Percentiles rank a stretch among this genome's conserved stretches.
Evolutionary conservation across 805 yeast species (phyloP).

Genomic region (Grigorovia yakushimaensis): DNA sequence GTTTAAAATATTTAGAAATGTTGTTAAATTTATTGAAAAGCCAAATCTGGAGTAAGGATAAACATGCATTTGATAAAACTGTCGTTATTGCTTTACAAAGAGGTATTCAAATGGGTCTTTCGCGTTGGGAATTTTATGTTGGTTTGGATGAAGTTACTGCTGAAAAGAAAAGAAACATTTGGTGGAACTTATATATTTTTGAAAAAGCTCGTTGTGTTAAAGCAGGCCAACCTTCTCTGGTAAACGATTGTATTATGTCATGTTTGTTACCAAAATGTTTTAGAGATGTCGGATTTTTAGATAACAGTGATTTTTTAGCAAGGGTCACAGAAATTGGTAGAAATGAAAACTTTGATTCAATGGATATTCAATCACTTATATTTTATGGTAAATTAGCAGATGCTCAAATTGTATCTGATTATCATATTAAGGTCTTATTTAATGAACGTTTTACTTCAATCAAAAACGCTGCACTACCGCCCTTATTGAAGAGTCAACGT

Average conservation of each 20-base stretch:
- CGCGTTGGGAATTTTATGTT: constrained; percentile 29
- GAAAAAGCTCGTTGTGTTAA: constrained; percentile 13
- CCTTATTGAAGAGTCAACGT: constrained; percentile 9
- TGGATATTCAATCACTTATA: constrained; percentile 8
- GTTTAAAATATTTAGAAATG: constrained; percentile 21
- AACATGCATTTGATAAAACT: constrained; percentile 15
- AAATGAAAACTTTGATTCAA: constrained; percentile 10
- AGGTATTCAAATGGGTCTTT: constrained; percentile 21
- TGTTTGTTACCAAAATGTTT: constrained; percentile 20
- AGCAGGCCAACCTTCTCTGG: constrained; percentile 16
- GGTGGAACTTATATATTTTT: constrained; percentile 25
- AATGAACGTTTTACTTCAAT: constrained; percentile 22
- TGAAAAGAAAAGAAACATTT: constrained; percentile 20
- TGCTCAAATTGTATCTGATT: constrained; percentile 13
- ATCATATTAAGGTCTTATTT: constrained; percentile 16
- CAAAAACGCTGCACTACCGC: constrained; percentile 18
- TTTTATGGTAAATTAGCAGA: constrained; percentile 17
- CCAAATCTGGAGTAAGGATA: constrained; percentile 21
- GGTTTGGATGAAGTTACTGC: constrained; percentile 25
- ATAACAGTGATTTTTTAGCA: constrained; percentile 13
- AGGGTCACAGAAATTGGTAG: constrained; percentile 8
- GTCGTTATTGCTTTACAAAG: constrained; percentile 16
- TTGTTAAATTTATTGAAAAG: constrained; percentile 16
- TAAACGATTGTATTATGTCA: constrained; percentile 16
- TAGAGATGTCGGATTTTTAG: constrained; percentile 18